phyloP scores from a whole-genome alignment of 2,329 filamentous ascomycete genomes.

The Stylonectria norvegica region DNA sequence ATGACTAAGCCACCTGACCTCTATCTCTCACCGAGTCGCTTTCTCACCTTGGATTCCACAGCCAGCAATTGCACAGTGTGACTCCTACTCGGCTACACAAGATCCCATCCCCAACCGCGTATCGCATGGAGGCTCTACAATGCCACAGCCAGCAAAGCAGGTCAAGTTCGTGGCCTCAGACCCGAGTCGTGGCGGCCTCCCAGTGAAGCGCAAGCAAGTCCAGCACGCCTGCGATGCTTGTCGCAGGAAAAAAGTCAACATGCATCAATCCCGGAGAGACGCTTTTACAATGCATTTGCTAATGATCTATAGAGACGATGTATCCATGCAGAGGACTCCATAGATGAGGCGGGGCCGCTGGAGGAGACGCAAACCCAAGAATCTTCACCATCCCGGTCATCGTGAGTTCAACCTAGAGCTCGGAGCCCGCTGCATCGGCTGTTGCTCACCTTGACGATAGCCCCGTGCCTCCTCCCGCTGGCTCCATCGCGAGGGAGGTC shows the following conservation, averaged over 20 bases:
- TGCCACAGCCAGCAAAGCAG: slow-evolving; percentile 23
- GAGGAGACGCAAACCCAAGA: slow-evolving; percentile 26
- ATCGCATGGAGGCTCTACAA: slow-evolving; percentile 12
- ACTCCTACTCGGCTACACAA: no score
- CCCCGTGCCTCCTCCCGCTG: slow-evolving; percentile 9
- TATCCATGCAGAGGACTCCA: slow-evolving; percentile 38
- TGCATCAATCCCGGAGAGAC: not conserved
- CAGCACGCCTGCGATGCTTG: slow-evolving; percentile 55
- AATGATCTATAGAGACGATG: slow-evolving; percentile 39
- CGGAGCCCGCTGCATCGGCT: not conserved
- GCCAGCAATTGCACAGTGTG: no score
- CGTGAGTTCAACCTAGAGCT: slow-evolving; percentile 22
- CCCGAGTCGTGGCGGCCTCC: slow-evolving; percentile 46
- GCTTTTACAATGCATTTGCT: not conserved
- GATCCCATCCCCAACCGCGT: no score
- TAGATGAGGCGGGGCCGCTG: slow-evolving; percentile 25
- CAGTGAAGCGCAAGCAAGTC: slow-evolving; percentile 58
- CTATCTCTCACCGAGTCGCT: no score
- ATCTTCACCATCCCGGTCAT: slow-evolving; percentile 29
- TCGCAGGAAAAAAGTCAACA: slow-evolving; percentile 50
- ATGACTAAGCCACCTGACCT: no score
- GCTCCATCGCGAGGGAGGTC: slow-evolving; percentile 5
- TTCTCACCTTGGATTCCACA: no score
- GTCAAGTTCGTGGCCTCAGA: slow-evolving; percentile 59
- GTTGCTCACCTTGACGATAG: slow-evolving; percentile 10